These are phyloP conservation scores for Trichoderma brevicompactum DNA, from an alignment of 2,329 filamentous ascomycete species.

Conservation along the genomic window DNA sequence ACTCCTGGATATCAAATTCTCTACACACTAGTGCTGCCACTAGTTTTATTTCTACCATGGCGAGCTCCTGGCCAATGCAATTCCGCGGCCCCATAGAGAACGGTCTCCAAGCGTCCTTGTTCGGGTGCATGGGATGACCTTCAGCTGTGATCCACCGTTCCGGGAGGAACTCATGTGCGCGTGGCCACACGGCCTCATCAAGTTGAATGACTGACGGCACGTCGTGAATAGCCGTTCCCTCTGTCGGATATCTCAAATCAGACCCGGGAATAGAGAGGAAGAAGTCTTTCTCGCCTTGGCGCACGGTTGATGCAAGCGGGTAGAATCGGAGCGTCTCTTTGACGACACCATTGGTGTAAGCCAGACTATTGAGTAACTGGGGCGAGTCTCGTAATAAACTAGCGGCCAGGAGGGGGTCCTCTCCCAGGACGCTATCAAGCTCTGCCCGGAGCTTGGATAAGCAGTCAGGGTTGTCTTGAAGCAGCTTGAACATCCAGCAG, in stretches of 20 bases:
- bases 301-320: background rate
- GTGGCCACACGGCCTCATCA: background rate
- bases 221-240: background rate
- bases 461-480: slow-evolving; percentile 9
- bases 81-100: slow-evolving; percentile 11
- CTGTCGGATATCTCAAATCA: background rate
- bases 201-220: background rate
- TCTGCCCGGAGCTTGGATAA: slow-evolving; percentile 15
- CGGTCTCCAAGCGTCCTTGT: slow-evolving; percentile 6
- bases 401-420: background rate
- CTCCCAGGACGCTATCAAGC: slow-evolving; percentile 1
- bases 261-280: background rate
- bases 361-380: background rate
- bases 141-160: background rate
- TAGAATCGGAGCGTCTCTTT: slow-evolving; percentile 17
- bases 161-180: background rate
- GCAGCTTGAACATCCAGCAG: slow-evolving; percentile 24
- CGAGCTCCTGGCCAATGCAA: background rate
- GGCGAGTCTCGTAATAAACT: background rate
- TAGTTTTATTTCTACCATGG: slow-evolving; percentile 3
- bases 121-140: background rate
- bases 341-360: background rate
- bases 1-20: background rate
- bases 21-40: background rate
- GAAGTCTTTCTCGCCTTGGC: background rate